Base-by-base conservation (phyloP, 148 eudicot genomes). In the Mesembryanthemum crystallinum region DNA sequence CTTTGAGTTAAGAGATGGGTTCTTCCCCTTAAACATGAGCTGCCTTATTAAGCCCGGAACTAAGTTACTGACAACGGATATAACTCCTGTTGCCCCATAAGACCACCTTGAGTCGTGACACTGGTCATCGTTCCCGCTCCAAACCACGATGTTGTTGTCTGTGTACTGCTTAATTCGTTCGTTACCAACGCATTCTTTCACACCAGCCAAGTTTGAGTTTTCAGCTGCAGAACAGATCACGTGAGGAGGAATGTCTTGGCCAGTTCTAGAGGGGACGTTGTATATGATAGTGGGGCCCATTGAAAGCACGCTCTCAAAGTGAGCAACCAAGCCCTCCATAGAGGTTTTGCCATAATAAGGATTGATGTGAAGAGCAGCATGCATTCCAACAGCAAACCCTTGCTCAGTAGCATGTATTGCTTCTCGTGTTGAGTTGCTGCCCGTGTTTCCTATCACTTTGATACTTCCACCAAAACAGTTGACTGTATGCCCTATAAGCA, bases 301-400 rank as follows among this genome's bases (percentile, higher is more conserved):
- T 13, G 88, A 81, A 5, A 92, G 88, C 23, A 92, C 91, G 47
- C 91, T 85, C 7, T 85, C 74, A 64, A 92, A 92, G 76, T 92
- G 97, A 80, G 90, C 82, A 69, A 87, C 80, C 84, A 92, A 70
- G 45, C 97, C 97, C 51, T 90, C 89, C 62, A 86, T 67, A 23
- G 97, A 92, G 47, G 97, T 92, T 69, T 92, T 92, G 18, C 97
- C 97, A 20, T 92, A 92, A 76, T 92, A 92, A 30, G 97, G 97
- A 76, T 92, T 92, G 74, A 92, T 89, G 85, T 92, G 97, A 68
- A 92, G 89, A 71, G 97, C 97, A n/a, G 96, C 97, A 32, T 90
- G 97, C 97, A 92, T 92, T 73, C 97, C 97, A 7, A 92, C 97
- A 6, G 90, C 93, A 77, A 92, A 92, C 35, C 97, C 97, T 78